Percentiles rank a stretch among this genome's conserved stretches.
These are phyloP conservation scores for Auxenochlorella pyrenoidosa DNA, from an alignment of 139 green algal genomes.

Conservation along the genomic window DNA sequence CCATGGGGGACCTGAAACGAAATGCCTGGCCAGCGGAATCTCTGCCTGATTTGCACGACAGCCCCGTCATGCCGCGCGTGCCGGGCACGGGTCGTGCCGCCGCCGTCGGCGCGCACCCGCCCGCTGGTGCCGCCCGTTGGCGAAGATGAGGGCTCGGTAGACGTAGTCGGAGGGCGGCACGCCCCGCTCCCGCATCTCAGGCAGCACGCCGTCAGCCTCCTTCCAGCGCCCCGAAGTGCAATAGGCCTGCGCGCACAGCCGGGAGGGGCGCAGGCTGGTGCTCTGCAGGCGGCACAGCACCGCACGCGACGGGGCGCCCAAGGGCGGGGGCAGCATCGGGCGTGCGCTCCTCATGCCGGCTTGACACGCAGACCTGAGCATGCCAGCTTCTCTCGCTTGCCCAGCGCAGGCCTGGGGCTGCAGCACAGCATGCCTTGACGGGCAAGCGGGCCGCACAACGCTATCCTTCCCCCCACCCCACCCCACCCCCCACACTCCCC, in stretches of 20 bases:
- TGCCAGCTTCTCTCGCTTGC: too few relatives aligned
- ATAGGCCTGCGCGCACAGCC: constrained; percentile 1
- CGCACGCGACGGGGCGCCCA: too few relatives aligned
- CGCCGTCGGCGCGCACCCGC: background rate
- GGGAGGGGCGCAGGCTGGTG: too few relatives aligned
- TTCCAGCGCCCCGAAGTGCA: background rate
- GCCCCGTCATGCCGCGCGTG: background rate
- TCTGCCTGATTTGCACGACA: background rate
- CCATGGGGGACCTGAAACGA: too few relatives aligned
- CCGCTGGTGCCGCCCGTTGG: constrained; percentile 7
- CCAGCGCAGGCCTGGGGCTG: background rate
- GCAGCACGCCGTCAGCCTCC: constrained; percentile 5
- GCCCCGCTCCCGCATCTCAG: constrained; percentile 21
- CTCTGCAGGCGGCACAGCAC: too few relatives aligned
- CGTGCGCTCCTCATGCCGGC: too few relatives aligned
- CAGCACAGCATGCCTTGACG: background rate
- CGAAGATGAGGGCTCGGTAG: constrained; percentile 34
- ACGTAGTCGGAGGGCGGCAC: constrained; percentile 18
- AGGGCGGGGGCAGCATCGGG: too few relatives aligned
- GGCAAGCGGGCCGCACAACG: background rate
- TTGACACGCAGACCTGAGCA: too few relatives aligned
- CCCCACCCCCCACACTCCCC: background rate
- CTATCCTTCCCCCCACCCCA: too few relatives aligned
- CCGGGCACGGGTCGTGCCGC: background rate
- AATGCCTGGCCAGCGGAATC: too few relatives aligned